These are phyloP conservation scores for Dothistroma septosporum DNA, from an alignment of 2,329 filamentous ascomycete genomes.

Conservation along the genomic window DNA sequence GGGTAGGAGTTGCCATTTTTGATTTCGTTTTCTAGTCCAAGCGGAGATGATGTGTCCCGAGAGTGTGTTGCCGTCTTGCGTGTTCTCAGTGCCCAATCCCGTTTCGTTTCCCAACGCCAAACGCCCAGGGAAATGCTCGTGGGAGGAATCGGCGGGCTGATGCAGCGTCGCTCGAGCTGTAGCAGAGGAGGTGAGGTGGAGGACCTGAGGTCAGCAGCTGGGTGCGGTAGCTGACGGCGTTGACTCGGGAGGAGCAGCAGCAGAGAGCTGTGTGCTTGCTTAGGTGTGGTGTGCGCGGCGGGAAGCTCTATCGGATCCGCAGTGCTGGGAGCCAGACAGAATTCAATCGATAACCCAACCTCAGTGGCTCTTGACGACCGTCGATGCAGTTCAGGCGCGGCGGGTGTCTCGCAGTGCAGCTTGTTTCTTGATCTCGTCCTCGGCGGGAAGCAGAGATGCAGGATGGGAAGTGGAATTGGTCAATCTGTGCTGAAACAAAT, in stretches of 20 bases:
- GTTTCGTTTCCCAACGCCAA: constrained; percentile 20
- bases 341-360: neutral
- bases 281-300: neutral
- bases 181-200: neutral
- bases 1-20: constrained; percentile 31
- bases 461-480: constrained; percentile 1
- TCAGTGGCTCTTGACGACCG: neutral
- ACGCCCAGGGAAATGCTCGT: constrained; percentile 20
- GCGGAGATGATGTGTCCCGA: neutral
- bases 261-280: neutral
- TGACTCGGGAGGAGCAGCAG: constrained; percentile 5
- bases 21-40: constrained; percentile 2
- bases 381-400: neutral
- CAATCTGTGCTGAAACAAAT: neutral
- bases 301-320: neutral
- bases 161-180: constrained; percentile 4
- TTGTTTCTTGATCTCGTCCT: neutral
- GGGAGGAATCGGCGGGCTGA: constrained; percentile 7
- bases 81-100: constrained; percentile 9
- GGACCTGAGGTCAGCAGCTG: neutral
- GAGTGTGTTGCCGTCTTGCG: neutral
- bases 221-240: neutral
- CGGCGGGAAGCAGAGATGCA: constrained; percentile 1
- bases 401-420: neutral
- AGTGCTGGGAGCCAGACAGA: neutral